These are phyloP conservation scores for Cystobasidiaceae sp. DNA, from an alignment of 1,284 basidiomycete genomes.

Conservation along the genomic window DNA sequence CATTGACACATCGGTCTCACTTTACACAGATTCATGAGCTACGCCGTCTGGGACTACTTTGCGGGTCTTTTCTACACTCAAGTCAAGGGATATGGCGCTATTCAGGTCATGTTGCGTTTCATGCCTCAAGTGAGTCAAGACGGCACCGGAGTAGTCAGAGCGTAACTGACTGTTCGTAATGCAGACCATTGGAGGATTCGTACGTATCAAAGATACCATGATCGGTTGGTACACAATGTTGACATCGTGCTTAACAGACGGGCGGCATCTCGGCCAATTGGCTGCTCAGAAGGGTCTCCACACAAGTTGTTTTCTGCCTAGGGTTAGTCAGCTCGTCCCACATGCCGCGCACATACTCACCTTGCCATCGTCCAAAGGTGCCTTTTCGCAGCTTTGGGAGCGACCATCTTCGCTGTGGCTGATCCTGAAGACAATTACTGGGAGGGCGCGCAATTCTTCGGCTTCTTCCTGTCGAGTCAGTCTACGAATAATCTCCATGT, in stretches of 20 bases:
- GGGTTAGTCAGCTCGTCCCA: not conserved
- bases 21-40: constrained; percentile 14
- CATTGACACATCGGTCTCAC: too few species aligned
- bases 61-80: constrained; percentile 15
- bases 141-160: too few species aligned
- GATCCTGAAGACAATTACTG: constrained; percentile 41
- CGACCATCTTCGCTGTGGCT: constrained; percentile 42
- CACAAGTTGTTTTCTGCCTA: constrained; percentile 11
- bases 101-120: constrained; percentile 35
- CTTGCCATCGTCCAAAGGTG: not conserved
- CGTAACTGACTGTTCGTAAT: too few species aligned
- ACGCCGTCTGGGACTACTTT: constrained; percentile 25
- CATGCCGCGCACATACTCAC: not conserved
- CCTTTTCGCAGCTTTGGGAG: constrained; percentile 34
- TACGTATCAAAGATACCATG: constrained; percentile 10
- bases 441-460: constrained; percentile 41
- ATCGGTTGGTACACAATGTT: constrained; percentile 28
- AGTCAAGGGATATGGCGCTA: constrained; percentile 10
- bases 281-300: not conserved
- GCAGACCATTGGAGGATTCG: constrained; percentile 16
- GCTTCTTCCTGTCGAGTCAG: constrained; percentile 35
- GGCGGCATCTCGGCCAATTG: constrained; percentile 37
- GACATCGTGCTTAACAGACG: constrained; percentile 38
- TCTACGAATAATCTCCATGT: too few species aligned
- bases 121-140: constrained; percentile 33